phyloP scores from a whole-genome alignment of 2,329 filamentous ascomycete species.

The Trichoderma oligosporum region DNA sequence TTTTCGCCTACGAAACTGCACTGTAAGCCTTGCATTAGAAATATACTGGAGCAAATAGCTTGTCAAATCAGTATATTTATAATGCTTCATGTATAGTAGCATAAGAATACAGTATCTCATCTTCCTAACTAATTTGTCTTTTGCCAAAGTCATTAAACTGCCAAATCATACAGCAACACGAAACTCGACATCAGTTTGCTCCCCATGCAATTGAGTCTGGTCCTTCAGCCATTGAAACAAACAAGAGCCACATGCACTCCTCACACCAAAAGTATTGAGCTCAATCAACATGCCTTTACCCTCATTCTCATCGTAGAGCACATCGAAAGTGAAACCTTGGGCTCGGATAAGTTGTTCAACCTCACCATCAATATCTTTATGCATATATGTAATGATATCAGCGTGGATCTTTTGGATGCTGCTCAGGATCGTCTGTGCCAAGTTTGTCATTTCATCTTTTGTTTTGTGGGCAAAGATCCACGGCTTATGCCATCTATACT shows the following conservation, averaged over 20 bases:
- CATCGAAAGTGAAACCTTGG: conserved; percentile 44
- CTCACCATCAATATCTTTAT: conserved; percentile 20
- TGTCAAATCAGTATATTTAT: no score
- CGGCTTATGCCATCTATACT: conserved; percentile 40
- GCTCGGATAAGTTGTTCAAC: conserved; percentile 31
- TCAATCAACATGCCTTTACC: conserved; percentile 36
- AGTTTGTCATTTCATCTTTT: conserved; percentile 17
- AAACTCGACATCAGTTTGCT: conserved; percentile 31
- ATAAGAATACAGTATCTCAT: no score
- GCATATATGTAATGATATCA: conserved; percentile 15
- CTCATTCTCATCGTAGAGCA: conserved; percentile 34
- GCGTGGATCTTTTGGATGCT: background rate
- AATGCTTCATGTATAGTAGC: no score
- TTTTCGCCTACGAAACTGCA: no score
- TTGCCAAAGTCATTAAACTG: background rate
- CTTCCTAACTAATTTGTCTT: no score
- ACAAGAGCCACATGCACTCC: conserved; percentile 43
- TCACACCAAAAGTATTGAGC: conserved; percentile 43
- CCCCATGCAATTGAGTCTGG: conserved; percentile 35
- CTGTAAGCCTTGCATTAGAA: no score
- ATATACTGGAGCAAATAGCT: no score
- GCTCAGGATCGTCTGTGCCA: conserved; percentile 12
- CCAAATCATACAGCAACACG: conserved; percentile 21
- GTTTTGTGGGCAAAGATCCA: conserved; percentile 29
- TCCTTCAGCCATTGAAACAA: conserved; percentile 45